Conservation (phyloP, 139 green algal genomes). For the Tetradesmus obliquus region DNA sequence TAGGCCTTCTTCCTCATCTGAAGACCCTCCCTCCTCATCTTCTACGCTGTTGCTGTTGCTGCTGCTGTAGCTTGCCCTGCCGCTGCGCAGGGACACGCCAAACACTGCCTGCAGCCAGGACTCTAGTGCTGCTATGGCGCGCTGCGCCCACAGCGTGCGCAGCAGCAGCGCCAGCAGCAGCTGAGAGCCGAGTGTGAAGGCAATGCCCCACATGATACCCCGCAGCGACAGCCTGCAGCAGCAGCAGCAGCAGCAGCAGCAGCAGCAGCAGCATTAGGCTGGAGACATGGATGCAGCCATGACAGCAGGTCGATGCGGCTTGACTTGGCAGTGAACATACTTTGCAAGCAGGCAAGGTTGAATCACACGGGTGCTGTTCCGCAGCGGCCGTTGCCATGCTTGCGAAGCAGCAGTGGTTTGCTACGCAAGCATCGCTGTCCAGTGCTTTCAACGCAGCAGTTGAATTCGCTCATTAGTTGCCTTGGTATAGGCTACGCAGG, state of each 20-base stretch:
- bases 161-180: slow-evolving; percentile 46
- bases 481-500: too few relatives aligned
- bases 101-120: slow-evolving; percentile 31
- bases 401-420: too few relatives aligned
- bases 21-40: neutral
- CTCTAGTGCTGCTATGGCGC: slow-evolving; percentile 13
- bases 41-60: neutral
- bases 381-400: too few relatives aligned
- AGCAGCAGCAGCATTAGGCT: neutral
- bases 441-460: too few relatives aligned
- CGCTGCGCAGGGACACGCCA: slow-evolving; percentile 13
- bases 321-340: neutral
- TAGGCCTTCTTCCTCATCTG: neutral
- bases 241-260: neutral
- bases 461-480: too few relatives aligned
- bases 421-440: too few relatives aligned
- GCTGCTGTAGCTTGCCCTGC: neutral
- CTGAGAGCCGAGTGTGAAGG: slow-evolving; percentile 28
- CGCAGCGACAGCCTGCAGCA: slow-evolving; percentile 29
- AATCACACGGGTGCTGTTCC: neutral
- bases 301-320: neutral
- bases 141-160: slow-evolving; percentile 28
- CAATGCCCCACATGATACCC: slow-evolving; percentile 11
- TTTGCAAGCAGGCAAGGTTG: neutral
- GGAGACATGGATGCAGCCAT: neutral